Conservation (phyloP, 768 basidiomycete genomes). For the Hygrophoropsis aurantiaca region DNA sequence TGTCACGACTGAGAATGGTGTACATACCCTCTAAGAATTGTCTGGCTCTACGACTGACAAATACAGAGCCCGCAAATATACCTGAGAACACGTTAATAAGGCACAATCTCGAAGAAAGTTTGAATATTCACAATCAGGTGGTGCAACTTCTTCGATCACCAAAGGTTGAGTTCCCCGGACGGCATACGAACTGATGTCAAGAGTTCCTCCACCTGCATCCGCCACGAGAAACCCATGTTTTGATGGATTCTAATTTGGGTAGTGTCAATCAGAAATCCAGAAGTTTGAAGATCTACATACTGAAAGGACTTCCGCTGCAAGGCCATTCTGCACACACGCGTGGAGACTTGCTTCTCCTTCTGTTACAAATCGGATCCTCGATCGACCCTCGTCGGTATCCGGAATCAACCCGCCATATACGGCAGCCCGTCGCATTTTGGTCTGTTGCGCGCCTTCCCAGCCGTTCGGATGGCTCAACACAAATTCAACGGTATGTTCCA, state of each 20-base stretch:
- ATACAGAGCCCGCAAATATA: conserved; percentile 81
- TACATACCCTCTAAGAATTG: conserved; percentile 66
- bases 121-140: conserved; percentile 66
- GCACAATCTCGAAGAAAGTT: not conserved
- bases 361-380: conserved; percentile 77
- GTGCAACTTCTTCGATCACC: conserved; percentile 80
- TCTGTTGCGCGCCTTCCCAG: conserved; percentile 76
- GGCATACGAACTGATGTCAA: conserved; percentile 80
- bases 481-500: conserved; percentile 69
- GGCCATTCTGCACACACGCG: conserved; percentile 74
- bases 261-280: conserved; percentile 8
- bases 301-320: conserved; percentile 75
- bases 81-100: conserved; percentile 38
- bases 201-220: conserved; percentile 79
- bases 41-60: conserved; percentile 73
- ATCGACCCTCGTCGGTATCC: conserved; percentile 70
- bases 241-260: conserved; percentile 54
- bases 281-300: conserved; percentile 36
- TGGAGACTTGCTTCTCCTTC: conserved; percentile 85
- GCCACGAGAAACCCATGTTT: conserved; percentile 78
- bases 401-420: conserved; percentile 72
- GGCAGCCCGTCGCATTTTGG: conserved; percentile 74
- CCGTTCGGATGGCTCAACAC: conserved; percentile 81
- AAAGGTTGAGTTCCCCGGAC: conserved; percentile 69
- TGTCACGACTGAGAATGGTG: not conserved